phyloP scores from a whole-genome alignment of 805 yeast species.

The Saccharomycopsis olivae region DNA sequence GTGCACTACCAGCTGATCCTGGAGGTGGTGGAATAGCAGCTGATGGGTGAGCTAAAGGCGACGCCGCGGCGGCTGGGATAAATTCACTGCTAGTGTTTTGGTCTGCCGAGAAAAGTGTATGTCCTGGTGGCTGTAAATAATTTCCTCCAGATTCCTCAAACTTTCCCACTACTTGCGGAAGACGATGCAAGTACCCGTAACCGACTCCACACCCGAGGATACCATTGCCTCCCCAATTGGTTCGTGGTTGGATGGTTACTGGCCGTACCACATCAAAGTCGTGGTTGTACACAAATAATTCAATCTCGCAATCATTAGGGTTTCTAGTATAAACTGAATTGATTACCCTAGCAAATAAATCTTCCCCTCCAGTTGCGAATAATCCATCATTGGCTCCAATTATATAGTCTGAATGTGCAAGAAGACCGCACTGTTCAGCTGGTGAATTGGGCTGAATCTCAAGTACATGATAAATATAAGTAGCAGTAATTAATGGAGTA shows the following conservation, averaged over 20 bases:
- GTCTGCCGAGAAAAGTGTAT: conserved; percentile 11
- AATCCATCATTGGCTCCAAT: conserved; percentile 84
- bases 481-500: conserved; percentile 63
- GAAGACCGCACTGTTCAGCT: conserved; percentile 71
- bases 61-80: conserved; percentile 17
- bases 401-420: conserved; percentile 80
- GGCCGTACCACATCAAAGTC: conserved; percentile 82
- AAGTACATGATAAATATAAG: conserved; percentile 80
- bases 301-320: conserved; percentile 30
- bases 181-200: conserved; percentile 75
- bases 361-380: conserved; percentile 80
- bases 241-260: conserved; percentile 64
- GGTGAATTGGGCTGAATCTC: conserved; percentile 67
- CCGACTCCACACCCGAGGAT: conserved; percentile 92
- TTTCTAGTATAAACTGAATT: conserved; percentile 36
- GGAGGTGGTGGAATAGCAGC: conserved; percentile 1
- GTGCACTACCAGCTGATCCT: neutral
- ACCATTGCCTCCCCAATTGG: conserved; percentile 77
- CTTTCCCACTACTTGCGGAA: conserved; percentile 52
- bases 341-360: conserved; percentile 57
- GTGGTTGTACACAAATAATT: conserved; percentile 74
- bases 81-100: conserved; percentile 10
- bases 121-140: conserved; percentile 18
- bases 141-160: conserved; percentile 18
- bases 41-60: conserved; percentile 9